Percentiles rank a stretch among this genome's conserved stretches.
phyloP scores from a whole-genome alignment of 176 grass and related monocot genomes.

The Tillandsia fasciculata region DNA sequence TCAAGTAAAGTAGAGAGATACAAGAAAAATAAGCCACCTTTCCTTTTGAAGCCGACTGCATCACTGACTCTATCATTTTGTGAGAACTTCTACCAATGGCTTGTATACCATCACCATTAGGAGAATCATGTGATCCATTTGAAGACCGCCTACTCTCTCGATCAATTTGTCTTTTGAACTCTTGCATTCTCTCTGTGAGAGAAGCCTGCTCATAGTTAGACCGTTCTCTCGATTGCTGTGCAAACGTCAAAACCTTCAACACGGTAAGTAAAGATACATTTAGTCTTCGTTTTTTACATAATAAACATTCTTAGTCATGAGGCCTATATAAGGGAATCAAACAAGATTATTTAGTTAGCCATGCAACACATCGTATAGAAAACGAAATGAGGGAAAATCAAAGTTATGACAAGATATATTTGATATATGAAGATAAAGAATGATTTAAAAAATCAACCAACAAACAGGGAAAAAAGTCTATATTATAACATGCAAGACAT shows the following conservation, averaged over 20 bases:
- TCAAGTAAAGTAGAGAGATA: neutral
- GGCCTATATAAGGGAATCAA: neutral
- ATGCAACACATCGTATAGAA: too few species aligned
- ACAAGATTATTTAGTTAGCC: too few species aligned
- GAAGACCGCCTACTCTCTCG: conserved; percentile 78
- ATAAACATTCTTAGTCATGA: neutral
- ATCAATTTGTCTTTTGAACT: conserved; percentile 97
- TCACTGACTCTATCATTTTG: conserved; percentile 94
- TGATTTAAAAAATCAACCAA: too few species aligned
- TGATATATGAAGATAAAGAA: too few species aligned
- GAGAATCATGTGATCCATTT: conserved; percentile 53
- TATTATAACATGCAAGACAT: too few species aligned
- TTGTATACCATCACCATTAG: conserved; percentile 96
- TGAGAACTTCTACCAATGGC: conserved; percentile 95
- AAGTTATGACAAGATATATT: too few species aligned
- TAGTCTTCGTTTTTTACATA: neutral
- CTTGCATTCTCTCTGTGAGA: conserved; percentile 91
- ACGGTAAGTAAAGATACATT: too few species aligned
- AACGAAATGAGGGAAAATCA: too few species aligned
- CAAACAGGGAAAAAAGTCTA: too few species aligned
- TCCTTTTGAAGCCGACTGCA: conserved; percentile 82
- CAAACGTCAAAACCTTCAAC: conserved; percentile 73
- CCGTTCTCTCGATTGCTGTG: conserved; percentile 97
- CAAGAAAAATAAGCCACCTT: conserved; percentile 47
- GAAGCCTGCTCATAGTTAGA: conserved; percentile 90